These are phyloP conservation scores for Trichoderma gamsii DNA, from an alignment of 495 filamentous ascomycete genomes.

Conservation along the genomic window DNA sequence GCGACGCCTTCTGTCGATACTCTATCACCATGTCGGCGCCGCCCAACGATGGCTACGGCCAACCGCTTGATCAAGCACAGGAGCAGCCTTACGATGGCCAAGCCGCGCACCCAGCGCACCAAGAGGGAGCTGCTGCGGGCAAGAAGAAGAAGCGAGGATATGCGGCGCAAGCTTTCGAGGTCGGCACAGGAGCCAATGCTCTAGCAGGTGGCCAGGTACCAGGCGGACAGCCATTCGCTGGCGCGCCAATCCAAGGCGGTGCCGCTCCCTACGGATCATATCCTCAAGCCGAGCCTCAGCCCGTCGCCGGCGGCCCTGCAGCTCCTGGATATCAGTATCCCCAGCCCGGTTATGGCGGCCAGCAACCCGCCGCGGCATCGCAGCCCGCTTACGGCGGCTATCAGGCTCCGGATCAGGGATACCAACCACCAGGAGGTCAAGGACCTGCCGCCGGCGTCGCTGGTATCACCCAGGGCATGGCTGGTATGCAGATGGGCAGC, in stretches of 20 bases:
- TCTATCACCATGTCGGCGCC: constrained; percentile 45
- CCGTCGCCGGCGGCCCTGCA: constrained; percentile 42
- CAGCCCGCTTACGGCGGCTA: constrained; percentile 47
- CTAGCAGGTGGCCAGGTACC: constrained; percentile 43
- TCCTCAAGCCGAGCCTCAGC: constrained; percentile 54
- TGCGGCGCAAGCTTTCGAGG: constrained; percentile 89
- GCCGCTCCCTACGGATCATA: constrained; percentile 51
- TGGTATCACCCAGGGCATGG: constrained; percentile 77
- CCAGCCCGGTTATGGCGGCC: constrained; percentile 27
- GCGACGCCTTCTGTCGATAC: background rate
- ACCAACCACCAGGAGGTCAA: constrained; percentile 45
- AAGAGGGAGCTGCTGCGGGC: constrained; percentile 44
- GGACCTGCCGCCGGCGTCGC: constrained; percentile 50
- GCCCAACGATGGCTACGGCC: constrained; percentile 50
- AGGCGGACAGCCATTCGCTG: constrained; percentile 30
- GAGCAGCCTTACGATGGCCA: constrained; percentile 36
- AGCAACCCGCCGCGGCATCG: constrained; percentile 18
- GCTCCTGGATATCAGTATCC: constrained; percentile 43
- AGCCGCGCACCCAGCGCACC: constrained; percentile 27
- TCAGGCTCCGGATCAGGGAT: constrained; percentile 60
- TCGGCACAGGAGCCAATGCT: constrained; percentile 84
- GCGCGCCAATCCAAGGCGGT: constrained; percentile 22
- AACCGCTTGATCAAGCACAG: constrained; percentile 46
- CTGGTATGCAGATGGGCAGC: constrained; percentile 65
- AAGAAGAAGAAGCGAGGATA: constrained; percentile 86